Evolutionary conservation across 2,329 filamentous ascomycete species (phyloP).

Genomic region (Lecanicillium sp.): DNA sequence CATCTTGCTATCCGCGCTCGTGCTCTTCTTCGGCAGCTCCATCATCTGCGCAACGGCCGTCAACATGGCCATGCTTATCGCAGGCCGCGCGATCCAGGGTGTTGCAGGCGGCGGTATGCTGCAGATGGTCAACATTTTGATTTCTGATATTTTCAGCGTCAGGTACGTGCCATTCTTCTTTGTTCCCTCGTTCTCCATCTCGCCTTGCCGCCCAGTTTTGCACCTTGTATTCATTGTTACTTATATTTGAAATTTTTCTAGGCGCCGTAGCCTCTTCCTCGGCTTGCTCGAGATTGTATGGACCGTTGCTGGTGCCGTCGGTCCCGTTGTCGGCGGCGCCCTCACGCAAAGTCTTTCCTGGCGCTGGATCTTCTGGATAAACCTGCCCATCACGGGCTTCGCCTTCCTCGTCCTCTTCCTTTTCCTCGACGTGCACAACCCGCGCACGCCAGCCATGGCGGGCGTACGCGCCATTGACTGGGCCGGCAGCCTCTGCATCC

Average conservation of each 20-base stretch:
- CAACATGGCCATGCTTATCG: constrained; percentile 43
- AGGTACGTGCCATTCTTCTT: constrained; percentile 35
- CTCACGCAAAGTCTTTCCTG: constrained; percentile 52
- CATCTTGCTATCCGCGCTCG: constrained; percentile 39
- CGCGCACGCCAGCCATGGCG: constrained; percentile 53
- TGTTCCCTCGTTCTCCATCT: no score
- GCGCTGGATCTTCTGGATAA: constrained; percentile 50
- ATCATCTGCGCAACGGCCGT: constrained; percentile 38
- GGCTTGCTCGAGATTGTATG: constrained; percentile 61
- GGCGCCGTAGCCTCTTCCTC: constrained; percentile 43
- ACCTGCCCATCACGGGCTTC: constrained; percentile 45
- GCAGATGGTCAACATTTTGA: constrained; percentile 43
- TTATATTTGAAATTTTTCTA: background rate
- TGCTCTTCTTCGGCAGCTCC: constrained; percentile 44
- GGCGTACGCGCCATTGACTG: constrained; percentile 58
- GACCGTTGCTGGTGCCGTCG: constrained; percentile 60
- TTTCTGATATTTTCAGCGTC: constrained; percentile 42
- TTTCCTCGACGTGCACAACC: constrained; percentile 61
- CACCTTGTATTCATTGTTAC: no score
- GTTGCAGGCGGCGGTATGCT: constrained; percentile 43
- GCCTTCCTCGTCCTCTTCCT: constrained; percentile 54
- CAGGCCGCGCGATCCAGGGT: constrained; percentile 40
- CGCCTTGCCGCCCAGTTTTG: no score
- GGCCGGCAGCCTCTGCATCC: constrained; percentile 55
- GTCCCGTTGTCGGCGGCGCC: constrained; percentile 57